Conservation (phyloP, 345 rosid species). For the Pistacia vera region DNA sequence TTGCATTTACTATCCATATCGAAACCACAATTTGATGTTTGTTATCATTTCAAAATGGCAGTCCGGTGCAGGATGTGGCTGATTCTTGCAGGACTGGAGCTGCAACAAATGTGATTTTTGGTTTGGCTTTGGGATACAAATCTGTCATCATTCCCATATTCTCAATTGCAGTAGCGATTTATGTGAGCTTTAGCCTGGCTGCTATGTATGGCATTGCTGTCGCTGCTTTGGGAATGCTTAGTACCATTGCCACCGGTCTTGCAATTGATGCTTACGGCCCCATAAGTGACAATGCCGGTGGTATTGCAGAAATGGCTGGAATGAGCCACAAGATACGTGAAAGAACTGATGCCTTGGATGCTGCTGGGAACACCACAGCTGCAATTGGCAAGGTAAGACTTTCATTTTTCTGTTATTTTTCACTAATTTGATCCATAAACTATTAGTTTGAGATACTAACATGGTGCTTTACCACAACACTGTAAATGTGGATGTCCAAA, state of each 20-base stretch:
- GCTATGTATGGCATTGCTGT: slow-evolving; percentile 79
- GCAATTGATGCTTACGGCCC: slow-evolving; percentile 78
- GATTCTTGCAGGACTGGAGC: slow-evolving; percentile 71
- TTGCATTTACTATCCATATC: background rate
- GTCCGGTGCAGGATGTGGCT: slow-evolving; percentile 76
- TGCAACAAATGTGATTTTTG: slow-evolving; percentile 74
- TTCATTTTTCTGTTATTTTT: background rate
- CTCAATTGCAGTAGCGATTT: slow-evolving; percentile 57
- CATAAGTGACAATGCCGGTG: slow-evolving; percentile 71
- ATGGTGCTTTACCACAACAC: no score
- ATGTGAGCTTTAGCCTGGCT: slow-evolving; percentile 69
- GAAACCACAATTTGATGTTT: background rate
- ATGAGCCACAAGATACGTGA: slow-evolving; percentile 68
- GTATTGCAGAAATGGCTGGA: slow-evolving; percentile 72
- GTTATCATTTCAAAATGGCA: slow-evolving; percentile 19
- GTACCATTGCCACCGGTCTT: slow-evolving; percentile 66
- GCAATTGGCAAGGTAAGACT: slow-evolving; percentile 71
- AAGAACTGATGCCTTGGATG: slow-evolving; percentile 66
- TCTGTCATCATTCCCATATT: slow-evolving; percentile 72
- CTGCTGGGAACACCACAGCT: slow-evolving; percentile 76
- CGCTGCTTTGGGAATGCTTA: slow-evolving; percentile 73
- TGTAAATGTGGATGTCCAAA: no score
- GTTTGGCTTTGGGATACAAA: slow-evolving; percentile 68
- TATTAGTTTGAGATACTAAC: no score
- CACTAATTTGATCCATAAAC: background rate